These are phyloP conservation scores for Biscogniauxia mediterranea DNA, from an alignment of 2,329 filamentous ascomycete species.

Conservation along the genomic window DNA sequence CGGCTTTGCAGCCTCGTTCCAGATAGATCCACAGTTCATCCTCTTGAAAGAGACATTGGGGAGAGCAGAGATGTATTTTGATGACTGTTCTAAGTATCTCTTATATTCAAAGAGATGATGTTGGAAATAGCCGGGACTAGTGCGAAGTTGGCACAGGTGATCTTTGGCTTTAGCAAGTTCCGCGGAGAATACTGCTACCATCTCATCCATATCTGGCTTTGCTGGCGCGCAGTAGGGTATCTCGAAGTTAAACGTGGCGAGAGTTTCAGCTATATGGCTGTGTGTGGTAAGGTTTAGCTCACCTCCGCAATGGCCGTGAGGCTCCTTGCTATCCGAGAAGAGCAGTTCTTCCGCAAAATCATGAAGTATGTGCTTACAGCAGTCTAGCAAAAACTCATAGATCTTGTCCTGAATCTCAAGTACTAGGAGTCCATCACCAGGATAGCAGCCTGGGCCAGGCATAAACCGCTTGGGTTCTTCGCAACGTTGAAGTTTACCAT, in stretches of 20 bases:
- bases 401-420: constrained; percentile 7
- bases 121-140: constrained; percentile 10
- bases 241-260: constrained; percentile 1
- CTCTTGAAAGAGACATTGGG: no score
- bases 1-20: no score
- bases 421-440: constrained; percentile 4
- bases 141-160: constrained; percentile 9
- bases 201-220: background rate
- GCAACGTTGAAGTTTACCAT: background rate
- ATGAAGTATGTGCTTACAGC: constrained; percentile 10
- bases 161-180: constrained; percentile 5
- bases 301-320: background rate
- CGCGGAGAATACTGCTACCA: constrained; percentile 2
- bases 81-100: background rate
- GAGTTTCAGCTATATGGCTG: background rate
- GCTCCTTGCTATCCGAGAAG: background rate
- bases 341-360: constrained; percentile 2
- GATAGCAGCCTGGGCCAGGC: constrained; percentile 2
- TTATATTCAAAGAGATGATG: background rate
- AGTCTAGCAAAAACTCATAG: constrained; percentile 8
- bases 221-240: constrained; percentile 2
- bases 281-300: background rate
- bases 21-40: no score
- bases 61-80: no score
- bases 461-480: no score